These are phyloP conservation scores for Pythium volutum DNA, from an alignment of 352 stramenopile species.

Conservation along the genomic window DNA sequence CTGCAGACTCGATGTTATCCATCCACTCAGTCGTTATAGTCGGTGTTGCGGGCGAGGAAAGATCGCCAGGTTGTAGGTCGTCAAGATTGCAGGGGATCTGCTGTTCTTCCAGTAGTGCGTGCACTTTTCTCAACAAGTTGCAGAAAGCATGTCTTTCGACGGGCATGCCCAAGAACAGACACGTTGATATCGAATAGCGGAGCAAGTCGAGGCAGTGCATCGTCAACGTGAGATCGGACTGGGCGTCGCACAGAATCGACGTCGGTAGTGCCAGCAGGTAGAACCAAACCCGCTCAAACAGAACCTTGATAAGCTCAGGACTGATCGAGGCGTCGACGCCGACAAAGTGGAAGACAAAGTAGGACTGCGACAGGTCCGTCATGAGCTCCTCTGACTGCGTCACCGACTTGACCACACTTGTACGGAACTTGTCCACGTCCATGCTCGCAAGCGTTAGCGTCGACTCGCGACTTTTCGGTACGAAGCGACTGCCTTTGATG, in stretches of 20 bases:
- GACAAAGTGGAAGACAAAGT: conserved; percentile 90
- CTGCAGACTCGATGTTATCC: conserved; percentile 61
- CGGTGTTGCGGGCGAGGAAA: not conserved
- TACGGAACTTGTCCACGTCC: conserved; percentile 78
- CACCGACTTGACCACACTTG: conserved; percentile 63
- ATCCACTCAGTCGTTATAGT: conserved; percentile 38
- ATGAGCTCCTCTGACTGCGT: conserved; percentile 83
- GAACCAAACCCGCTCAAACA: conserved; percentile 95
- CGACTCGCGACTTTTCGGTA: conserved; percentile 48
- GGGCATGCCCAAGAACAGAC: conserved; percentile 76
- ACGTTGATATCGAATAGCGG: conserved; percentile 79
- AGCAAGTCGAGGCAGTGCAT: conserved; percentile 83
- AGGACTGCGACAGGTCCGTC: conserved; percentile 76
- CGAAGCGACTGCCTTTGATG: conserved; percentile 71
- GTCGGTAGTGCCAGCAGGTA: conserved; percentile 88
- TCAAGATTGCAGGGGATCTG: conserved; percentile 20
- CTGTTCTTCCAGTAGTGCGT: conserved; percentile 52
- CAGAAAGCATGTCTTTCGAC: conserved; percentile 78
- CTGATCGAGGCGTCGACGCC: conserved; percentile 89
- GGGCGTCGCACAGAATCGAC: conserved; percentile 75
- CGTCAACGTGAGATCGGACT: conserved; percentile 73
- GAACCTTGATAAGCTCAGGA: conserved; percentile 89
- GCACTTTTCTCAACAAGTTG: conserved; percentile 67
- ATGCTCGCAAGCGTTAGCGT: conserved; percentile 43
- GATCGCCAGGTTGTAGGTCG: conserved; percentile 16